Conservation (phyloP, 2,329 filamentous ascomycete genomes). For the Chaetoscypha palmicola region DNA sequence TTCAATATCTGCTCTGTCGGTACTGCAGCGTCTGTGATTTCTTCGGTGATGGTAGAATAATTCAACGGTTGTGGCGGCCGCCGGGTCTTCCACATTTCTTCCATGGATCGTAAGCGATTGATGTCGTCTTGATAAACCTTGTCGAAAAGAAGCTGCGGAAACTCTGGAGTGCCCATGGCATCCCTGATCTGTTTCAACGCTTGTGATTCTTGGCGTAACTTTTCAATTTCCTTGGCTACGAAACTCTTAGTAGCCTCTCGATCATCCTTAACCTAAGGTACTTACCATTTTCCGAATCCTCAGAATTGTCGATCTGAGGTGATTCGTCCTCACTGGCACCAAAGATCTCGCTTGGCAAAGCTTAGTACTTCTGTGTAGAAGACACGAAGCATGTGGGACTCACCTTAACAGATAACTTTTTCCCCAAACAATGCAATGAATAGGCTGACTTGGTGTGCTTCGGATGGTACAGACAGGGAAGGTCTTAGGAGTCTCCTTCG, state of each 20-base stretch:
- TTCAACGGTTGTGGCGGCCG: slow-evolving; percentile 66
- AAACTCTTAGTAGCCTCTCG: background rate
- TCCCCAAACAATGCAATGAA: slow-evolving; percentile 98
- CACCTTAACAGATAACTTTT: slow-evolving; percentile 92
- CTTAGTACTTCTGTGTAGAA: slow-evolving; percentile 24
- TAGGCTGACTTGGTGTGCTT: slow-evolving; percentile 90
- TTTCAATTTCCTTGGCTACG: slow-evolving; percentile 71
- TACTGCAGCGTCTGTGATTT: slow-evolving; percentile 41
- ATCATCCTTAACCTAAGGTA: too few relatives aligned
- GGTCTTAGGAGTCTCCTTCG: slow-evolving; percentile 83
- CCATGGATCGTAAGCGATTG: slow-evolving; percentile 72
- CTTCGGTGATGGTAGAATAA: slow-evolving; percentile 53
- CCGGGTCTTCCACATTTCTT: slow-evolving; percentile 92
- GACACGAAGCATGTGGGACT: background rate
- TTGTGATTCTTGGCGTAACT: slow-evolving; percentile 75
- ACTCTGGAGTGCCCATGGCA: slow-evolving; percentile 71
- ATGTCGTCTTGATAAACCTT: slow-evolving; percentile 91
- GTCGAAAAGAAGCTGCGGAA: slow-evolving; percentile 75
- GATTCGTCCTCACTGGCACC: slow-evolving; percentile 83
- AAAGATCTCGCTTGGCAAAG: slow-evolving; percentile 63
- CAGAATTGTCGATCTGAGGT: slow-evolving; percentile 69
- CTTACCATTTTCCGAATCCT: slow-evolving; percentile 71
- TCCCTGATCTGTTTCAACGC: slow-evolving; percentile 77
- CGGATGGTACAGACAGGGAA: slow-evolving; percentile 97
- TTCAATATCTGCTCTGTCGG: slow-evolving; percentile 48